These are phyloP conservation scores for Cladosporium sp. DNA, from an alignment of 2,329 filamentous ascomycete genomes.

Conservation along the genomic window DNA sequence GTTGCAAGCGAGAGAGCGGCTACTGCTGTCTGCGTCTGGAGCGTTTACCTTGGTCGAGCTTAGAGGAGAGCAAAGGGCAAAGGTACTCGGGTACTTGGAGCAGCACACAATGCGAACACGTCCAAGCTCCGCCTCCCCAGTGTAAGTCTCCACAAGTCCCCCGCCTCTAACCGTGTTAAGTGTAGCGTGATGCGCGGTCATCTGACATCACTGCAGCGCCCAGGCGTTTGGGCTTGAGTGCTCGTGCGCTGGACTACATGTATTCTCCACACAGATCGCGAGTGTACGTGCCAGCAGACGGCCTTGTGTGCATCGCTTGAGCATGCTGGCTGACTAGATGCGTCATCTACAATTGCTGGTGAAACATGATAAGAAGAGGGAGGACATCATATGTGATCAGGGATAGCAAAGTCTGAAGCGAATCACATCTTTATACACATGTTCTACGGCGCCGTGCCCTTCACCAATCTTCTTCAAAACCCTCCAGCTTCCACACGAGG, in stretches of 20 bases:
- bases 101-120: not conserved
- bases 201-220: conserved; percentile 1
- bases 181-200: not conserved
- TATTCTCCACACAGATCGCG: too few relatives aligned
- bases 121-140: not conserved
- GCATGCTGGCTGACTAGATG: too few relatives aligned
- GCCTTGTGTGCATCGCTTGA: too few relatives aligned
- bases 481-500: not conserved
- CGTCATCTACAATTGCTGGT: too few relatives aligned
- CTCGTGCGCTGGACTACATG: too few relatives aligned
- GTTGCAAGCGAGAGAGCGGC: not conserved
- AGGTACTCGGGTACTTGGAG: not conserved
- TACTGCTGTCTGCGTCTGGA: not conserved
- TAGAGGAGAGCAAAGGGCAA: not conserved
- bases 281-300: too few relatives aligned
- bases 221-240: not conserved
- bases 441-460: not conserved
- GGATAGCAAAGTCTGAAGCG: not conserved
- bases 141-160: not conserved
- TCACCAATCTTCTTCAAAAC: not conserved
- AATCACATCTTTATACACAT: not conserved
- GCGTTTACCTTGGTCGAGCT: not conserved
- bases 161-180: not conserved
- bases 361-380: too few relatives aligned
- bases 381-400: too few relatives aligned